Evolutionary conservation across 2,329 filamentous ascomycete genomes (phyloP).

Genomic region (Fusarium irregulare): DNA sequence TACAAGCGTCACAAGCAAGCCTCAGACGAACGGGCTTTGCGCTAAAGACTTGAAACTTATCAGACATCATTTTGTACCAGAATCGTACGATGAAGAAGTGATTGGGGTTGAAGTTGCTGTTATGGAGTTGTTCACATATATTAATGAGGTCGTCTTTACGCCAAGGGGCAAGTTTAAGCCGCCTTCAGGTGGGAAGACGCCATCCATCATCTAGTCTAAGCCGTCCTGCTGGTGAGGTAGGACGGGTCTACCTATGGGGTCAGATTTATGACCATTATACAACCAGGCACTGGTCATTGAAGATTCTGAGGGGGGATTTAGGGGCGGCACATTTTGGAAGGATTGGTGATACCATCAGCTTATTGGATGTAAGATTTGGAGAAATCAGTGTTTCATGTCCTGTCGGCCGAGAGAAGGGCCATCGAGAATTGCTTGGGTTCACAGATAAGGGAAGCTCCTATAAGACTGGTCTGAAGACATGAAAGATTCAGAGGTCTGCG

Average conservation of each 20-base stretch:
- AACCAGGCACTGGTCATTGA: neutral
- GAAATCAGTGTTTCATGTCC: too few species aligned
- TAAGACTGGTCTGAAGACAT: neutral
- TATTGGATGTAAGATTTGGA: neutral
- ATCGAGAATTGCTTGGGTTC: too few species aligned
- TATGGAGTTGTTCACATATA: conserved; percentile 11
- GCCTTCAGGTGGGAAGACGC: conserved; percentile 3
- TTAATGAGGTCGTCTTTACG: neutral
- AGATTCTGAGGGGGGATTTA: too few species aligned
- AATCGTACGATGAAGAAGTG: neutral
- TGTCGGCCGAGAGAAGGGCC: neutral
- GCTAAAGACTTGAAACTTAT: conserved; percentile 7
- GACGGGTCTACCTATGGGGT: conserved; percentile 8
- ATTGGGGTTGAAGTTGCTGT: neutral
- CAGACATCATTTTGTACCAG: conserved; percentile 2
- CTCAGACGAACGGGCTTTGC: conserved; percentile 25
- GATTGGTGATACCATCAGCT: neutral
- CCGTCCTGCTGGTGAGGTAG: conserved; percentile 21
- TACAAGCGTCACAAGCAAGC: conserved; percentile 35
- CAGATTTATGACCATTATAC: neutral
- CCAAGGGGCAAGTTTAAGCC: neutral
- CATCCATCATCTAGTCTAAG: conserved; percentile 12
- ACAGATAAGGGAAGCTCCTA: neutral
- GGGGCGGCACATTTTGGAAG: too few species aligned
- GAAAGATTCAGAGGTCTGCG: neutral